Evolutionary conservation across 495 filamentous ascomycete species (phyloP).

Genomic region (Neurospora sp.): DNA sequence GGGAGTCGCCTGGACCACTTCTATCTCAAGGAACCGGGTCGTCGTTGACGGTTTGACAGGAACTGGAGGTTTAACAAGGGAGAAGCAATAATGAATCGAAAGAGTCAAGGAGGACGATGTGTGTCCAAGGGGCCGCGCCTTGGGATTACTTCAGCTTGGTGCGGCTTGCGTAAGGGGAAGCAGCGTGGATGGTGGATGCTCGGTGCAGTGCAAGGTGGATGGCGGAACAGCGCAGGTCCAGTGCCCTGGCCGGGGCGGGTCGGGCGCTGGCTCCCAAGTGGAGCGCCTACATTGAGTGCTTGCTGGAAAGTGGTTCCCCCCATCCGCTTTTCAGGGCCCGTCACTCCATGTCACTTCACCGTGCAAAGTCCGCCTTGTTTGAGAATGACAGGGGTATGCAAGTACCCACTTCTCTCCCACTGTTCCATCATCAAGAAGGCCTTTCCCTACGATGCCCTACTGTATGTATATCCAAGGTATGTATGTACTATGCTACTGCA

Average conservation of each 20-base stretch:
- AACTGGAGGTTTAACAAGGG: neutral
- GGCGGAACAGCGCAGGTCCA: neutral
- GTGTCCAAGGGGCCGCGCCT: neutral
- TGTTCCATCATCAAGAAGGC: neutral
- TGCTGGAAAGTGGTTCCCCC: neutral
- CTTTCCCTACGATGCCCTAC: neutral
- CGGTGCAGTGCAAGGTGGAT: neutral
- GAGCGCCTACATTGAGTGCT: neutral
- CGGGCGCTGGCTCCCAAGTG: neutral
- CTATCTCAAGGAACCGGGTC: neutral
- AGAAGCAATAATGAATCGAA: neutral
- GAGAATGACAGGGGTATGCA: neutral
- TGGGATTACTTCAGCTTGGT: neutral
- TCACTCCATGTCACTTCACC: neutral
- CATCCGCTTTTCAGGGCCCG: neutral
- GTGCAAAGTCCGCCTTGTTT: neutral
- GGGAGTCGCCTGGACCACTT: neutral
- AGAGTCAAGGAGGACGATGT: neutral
- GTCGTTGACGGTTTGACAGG: neutral
- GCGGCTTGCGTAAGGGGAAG: neutral
- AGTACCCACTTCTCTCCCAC: neutral
- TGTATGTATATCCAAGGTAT: neutral
- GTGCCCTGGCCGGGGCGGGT: neutral
- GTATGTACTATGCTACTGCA: neutral
- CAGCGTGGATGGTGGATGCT: neutral